A percentile compares a stretch with the other conserved stretches of the same genome.
Conservation (phyloP, 257 asterid genomes). For the Sherardia arvensis region DNA sequence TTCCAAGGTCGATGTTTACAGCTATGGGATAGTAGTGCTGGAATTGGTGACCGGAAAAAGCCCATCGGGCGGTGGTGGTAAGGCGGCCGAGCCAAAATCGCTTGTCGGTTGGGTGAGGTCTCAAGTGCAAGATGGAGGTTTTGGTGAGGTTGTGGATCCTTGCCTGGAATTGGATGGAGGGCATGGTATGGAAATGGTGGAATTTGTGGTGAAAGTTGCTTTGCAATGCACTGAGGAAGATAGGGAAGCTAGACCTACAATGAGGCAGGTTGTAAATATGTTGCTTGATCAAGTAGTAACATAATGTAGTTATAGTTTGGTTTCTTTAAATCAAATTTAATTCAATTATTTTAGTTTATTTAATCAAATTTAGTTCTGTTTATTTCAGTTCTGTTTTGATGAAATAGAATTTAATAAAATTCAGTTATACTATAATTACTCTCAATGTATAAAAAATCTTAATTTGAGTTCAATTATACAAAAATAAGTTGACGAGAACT, state of each 20-base stretch:
- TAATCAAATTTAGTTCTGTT: too few relatives aligned
- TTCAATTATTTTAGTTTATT: too few relatives aligned
- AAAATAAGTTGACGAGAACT: too few relatives aligned
- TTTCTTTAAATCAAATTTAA: too few relatives aligned
- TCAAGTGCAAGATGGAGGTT: slow-evolving; percentile 3
- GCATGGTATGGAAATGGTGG: neutral
- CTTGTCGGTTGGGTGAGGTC: slow-evolving; percentile 24
- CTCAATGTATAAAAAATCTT: too few relatives aligned
- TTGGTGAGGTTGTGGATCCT: neutral
- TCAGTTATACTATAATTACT: too few relatives aligned
- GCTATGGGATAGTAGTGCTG: slow-evolving; percentile 33
- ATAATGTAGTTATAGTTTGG: too few relatives aligned
- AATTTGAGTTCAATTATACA: too few relatives aligned
- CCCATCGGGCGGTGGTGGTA: neutral
- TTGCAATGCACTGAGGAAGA: slow-evolving; percentile 8
- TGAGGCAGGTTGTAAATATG: slow-evolving; percentile 14
- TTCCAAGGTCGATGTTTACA: slow-evolving; percentile 38
- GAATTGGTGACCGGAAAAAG: slow-evolving; percentile 29
- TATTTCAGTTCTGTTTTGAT: too few relatives aligned
- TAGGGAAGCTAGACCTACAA: slow-evolving; percentile 14
- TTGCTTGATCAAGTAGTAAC: neutral
- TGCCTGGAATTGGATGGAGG: neutral
- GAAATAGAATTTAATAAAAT: too few relatives aligned
- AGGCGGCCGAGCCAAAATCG: slow-evolving; percentile 12
- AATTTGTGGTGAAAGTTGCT: slow-evolving; percentile 7